Base-by-base conservation (phyloP, 305 asterid species). In the Striga hermonthica region DNA sequence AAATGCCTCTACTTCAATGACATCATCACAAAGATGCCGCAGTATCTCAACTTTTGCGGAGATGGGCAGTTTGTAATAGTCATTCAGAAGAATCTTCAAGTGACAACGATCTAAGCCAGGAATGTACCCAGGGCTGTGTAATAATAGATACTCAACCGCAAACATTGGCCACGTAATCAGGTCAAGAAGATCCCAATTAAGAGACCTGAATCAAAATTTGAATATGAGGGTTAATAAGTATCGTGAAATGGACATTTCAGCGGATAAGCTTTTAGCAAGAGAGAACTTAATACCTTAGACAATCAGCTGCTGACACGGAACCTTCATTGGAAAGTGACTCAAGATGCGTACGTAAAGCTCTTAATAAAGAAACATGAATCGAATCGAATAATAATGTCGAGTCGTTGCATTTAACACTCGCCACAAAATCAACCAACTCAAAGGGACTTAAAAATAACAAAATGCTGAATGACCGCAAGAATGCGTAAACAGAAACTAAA, bases 101-200 rank as follows among this genome's bases (percentile, higher is more conserved):
- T 72, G 80, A 75, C 78, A 62, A 57, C 82, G 74, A 70, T 83
- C 88, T 70, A 87, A 72, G 69, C 84, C 91, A 67, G 83, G 86
- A 57, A 83, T 80, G 40, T 78, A 67, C 31, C 84, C 87, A 76
- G 89, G 83, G 72, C 86, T 75, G 76, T 89, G 91, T 71, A 86
- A 64, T 60, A 91, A 72, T 72, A 87, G 78, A 78, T 92, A 92
- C 79, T 92, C 97, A 71, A 82, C 80, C 83, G 81, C 71, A 82
- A 81, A 92, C 73, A 89, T 69, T 62, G 98, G 98, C 98, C 98
- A 92, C 10, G 98, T 89, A 66, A 89, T 86, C 82, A 83, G 68
- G 76, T 92, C 98, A 67, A 92, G 88, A 77, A 84, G 79, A 77
- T 89, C 96, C 98, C 98, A 89, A 62, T 92, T 78, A 69, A 87